Base-by-base conservation (phyloP, 768 basidiomycete species). In the Boletus subparvulus region DNA sequence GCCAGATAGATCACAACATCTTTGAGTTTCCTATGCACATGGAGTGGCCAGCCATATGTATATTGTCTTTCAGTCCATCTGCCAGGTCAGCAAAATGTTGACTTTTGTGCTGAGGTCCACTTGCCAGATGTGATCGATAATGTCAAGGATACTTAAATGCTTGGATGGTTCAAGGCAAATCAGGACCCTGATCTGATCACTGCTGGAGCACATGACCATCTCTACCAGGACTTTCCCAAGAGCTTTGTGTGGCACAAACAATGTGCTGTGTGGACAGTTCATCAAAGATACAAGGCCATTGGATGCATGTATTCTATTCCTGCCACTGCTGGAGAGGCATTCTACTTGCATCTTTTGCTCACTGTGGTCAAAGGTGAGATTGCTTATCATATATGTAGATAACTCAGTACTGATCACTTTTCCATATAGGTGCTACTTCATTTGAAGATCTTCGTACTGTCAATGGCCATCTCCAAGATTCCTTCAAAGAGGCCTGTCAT, bases 401-500 rank as follows among this genome's bases (percentile, higher is more conserved):
- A 16, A 8, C n/a, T 30, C 4, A 21, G 21, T 21, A 21, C 21
- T 21, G 21, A 5, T 28, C 12, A 10, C 5, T 8, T 45, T 16
- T 30, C 1, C 5, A 7, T 9, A 45, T n/a, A 56, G 44, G 32
- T 56, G 32, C 56, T 19, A 58, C 21, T 3, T 57, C 41, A 2
- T 56, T 28, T 56, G 33, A 52, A 6, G 2, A 48, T 16, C 47
- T 58, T 9, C 3, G 13, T 4, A 58, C 54, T 46, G 13, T 59
- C 1, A 12, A 59, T 50, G 40, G 39, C 9, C n/a, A 60, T 2
- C 26, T 59, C 1, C 60, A 69, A 64, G 46, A 57, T 0, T 74
- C 74, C 0, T 81, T 75, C 48, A 62, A 68, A 32, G 74, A 70
- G 0, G 79, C 80, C 7, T 83, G 80, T 52, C 19, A 67, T 11